These are phyloP conservation scores for Cladosporium phlei DNA, from an alignment of 2,329 filamentous ascomycete species.

Conservation along the genomic window DNA sequence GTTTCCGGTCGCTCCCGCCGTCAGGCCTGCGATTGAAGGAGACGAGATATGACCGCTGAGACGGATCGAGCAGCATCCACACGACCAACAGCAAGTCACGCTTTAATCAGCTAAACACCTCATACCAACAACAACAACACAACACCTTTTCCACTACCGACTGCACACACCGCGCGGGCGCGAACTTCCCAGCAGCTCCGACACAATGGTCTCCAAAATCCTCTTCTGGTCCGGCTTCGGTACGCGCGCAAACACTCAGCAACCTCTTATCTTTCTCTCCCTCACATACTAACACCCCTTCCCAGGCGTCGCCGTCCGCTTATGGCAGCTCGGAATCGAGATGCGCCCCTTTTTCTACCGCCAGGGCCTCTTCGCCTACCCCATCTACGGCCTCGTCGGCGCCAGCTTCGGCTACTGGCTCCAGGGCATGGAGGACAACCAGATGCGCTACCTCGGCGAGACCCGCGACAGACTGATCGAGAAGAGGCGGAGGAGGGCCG, in stretches of 20 bases:
- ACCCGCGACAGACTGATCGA: constrained; percentile 77
- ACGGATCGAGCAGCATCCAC: background rate
- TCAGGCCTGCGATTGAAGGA: background rate
- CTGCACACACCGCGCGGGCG: constrained; percentile 12
- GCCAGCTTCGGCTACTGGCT: constrained; percentile 97
- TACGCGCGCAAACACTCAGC: constrained; percentile 44
- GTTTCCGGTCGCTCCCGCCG: too few species aligned
- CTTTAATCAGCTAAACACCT: constrained; percentile 10
- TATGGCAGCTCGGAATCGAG: constrained; percentile 97
- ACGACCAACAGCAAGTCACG: constrained; percentile 13
- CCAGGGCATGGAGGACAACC: constrained; percentile 79
- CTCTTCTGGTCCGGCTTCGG: constrained; percentile 90
- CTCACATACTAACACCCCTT: constrained; percentile 17
- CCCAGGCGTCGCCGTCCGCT: constrained; percentile 79
- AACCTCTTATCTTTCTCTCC: too few species aligned
- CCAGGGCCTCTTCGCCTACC: constrained; percentile 84
- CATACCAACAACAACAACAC: background rate
- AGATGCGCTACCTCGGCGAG: constrained; percentile 70
- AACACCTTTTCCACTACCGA: background rate
- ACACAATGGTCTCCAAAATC: constrained; percentile 52
- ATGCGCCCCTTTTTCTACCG: constrained; percentile 91
- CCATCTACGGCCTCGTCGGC: constrained; percentile 77
- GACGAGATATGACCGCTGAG: background rate
- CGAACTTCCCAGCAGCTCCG: constrained; percentile 7
- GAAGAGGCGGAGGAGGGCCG: constrained; percentile 77